phyloP scores from a whole-genome alignment of 495 filamentous ascomycete genomes.

The Daldinia bambusicola region DNA sequence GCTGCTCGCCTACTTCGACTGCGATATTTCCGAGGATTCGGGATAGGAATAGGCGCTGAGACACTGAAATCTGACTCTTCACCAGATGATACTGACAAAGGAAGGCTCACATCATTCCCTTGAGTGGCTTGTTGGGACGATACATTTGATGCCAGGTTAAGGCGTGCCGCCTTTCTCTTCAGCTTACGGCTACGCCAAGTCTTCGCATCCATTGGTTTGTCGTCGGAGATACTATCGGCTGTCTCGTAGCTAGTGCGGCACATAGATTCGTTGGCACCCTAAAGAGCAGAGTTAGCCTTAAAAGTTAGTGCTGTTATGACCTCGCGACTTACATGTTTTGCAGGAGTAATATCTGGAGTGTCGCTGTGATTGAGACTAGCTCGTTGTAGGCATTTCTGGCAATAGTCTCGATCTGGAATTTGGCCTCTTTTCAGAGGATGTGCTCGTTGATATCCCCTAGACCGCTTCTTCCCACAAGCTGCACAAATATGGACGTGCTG shows the following conservation, averaged over 20 bases:
- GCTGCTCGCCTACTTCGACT: neutral
- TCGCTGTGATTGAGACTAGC: constrained; percentile 6
- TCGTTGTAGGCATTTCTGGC: constrained; percentile 29
- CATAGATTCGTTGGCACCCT: constrained; percentile 8
- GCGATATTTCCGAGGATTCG: neutral
- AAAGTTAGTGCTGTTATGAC: neutral
- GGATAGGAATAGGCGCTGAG: neutral
- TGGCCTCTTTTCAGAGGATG: constrained; percentile 42
- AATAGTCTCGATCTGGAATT: constrained; percentile 38
- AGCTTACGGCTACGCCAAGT: neutral
- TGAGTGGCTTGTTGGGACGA: neutral
- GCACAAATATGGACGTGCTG: constrained; percentile 40
- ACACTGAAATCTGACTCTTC: constrained; percentile 19
- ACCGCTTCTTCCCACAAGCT: constrained; percentile 40
- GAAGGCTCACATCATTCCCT: neutral
- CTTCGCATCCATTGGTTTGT: constrained; percentile 12
- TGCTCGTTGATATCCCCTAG: constrained; percentile 32
- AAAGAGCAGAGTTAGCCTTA: constrained; percentile 16
- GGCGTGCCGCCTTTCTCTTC: constrained; percentile 4
- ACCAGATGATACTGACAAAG: constrained; percentile 7
- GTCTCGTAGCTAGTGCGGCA: constrained; percentile 4
- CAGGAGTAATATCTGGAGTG: neutral
- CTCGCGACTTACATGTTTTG: neutral
- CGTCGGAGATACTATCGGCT: neutral
- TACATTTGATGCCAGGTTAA: constrained; percentile 4